Conservation (phyloP, 345 rosid genomes). For the Citrus trifoliata region DNA sequence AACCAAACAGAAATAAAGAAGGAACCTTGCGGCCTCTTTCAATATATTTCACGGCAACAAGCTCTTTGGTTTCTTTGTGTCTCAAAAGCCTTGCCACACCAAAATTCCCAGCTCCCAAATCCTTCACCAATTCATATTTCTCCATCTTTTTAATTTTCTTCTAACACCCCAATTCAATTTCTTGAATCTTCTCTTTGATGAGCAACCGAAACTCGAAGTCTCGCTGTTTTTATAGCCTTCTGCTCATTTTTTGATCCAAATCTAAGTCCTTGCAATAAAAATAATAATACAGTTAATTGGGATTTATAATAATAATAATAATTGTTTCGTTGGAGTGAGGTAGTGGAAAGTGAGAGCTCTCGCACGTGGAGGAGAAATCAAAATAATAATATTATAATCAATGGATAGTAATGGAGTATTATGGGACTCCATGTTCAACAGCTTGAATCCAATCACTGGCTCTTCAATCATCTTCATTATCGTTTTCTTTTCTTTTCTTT, state of each 20-base stretch:
- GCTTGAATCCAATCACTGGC: conserved; percentile 25
- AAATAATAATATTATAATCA: background rate
- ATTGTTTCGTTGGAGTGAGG: background rate
- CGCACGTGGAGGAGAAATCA: conserved; percentile 19
- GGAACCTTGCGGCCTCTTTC: conserved; percentile 83
- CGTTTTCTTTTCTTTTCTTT: background rate
- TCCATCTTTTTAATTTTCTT: conserved; percentile 39
- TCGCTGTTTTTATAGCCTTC: background rate
- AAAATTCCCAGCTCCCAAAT: conserved; percentile 87
- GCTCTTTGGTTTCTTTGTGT: conserved; percentile 77
- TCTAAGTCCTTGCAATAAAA: background rate
- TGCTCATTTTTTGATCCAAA: background rate
- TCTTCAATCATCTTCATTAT: background rate
- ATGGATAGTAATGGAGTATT: background rate
- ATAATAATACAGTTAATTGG: background rate
- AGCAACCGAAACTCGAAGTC: background rate
- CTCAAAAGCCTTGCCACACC: conserved; percentile 82
- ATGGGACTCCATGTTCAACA: conserved; percentile 16
- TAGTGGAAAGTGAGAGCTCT: background rate
- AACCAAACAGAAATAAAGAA: background rate
- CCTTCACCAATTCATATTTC: conserved; percentile 72
- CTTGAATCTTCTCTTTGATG: background rate
- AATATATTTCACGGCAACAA: conserved; percentile 93
- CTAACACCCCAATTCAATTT: background rate
- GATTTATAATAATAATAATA: background rate